Evolutionary conservation across 805 yeast species (phyloP).

Genomic region (Saccharomycopsis fibuligera): DNA sequence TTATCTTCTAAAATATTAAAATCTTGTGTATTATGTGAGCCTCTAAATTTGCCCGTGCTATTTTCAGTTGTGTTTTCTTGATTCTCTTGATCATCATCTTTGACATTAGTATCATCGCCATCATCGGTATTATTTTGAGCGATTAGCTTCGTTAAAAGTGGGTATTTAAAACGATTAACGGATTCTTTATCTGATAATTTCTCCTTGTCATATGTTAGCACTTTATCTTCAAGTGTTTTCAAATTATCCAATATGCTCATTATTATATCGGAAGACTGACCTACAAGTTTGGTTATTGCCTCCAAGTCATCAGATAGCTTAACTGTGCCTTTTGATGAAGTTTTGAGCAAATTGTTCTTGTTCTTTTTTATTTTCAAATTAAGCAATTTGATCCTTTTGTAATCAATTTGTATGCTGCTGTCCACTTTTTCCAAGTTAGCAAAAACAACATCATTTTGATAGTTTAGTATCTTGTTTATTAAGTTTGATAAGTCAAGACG

Average conservation of each 20-base stretch:
- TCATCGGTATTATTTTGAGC: constrained; percentile 4
- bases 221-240: constrained; percentile 5
- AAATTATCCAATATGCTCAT: constrained; percentile 7
- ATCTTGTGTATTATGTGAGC: no score
- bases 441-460: constrained; percentile 16
- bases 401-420: constrained; percentile 1
- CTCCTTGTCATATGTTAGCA: constrained; percentile 10
- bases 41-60: no score
- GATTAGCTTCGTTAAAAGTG: constrained; percentile 14
- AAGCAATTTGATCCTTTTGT: constrained; percentile 13
- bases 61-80: not conserved
- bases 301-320: constrained; percentile 8
- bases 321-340: not conserved
- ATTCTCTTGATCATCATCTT: not conserved
- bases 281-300: constrained; percentile 1
- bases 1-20: no score
- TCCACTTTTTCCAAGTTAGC: constrained; percentile 9
- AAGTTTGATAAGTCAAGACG: constrained; percentile 16
- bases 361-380: constrained; percentile 3
- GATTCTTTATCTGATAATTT: constrained; percentile 9
- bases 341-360: not conserved
- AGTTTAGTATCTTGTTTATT: constrained; percentile 12
- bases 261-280: not conserved
- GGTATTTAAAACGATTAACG: constrained; percentile 17
- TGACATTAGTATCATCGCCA: not conserved